Base-by-base conservation (phyloP, 2,329 filamentous ascomycete genomes). In the Penicillium griseofulvum region DNA sequence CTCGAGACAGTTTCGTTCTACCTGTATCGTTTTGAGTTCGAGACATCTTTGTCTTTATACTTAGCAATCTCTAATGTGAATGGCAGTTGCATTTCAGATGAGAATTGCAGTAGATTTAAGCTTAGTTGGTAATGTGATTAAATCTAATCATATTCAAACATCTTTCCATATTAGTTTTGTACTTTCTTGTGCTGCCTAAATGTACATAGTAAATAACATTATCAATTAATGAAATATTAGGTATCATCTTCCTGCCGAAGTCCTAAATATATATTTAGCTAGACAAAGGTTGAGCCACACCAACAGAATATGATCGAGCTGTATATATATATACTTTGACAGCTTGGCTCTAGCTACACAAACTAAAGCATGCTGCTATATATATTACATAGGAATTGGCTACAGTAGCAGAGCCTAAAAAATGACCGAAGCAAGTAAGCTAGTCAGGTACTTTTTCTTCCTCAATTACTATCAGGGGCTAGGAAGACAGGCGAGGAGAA, bases 401-500 rank as follows among this genome's bases (percentile, higher is more conserved):
- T 41, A 48, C 22, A 31, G 19, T 31, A 14, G 17, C 26, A 24
- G 26, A 29, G 24, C 10, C 12, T 7, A 12, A 29, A 19, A 22
- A 14, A 10, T 5, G 19, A 41, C 9, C 14, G 14, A 31, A 57
- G 52, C 37, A 53, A 57, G 49, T 36, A 43, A 59, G 36, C 39
- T 41, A 39, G 39, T 38, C 47, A 57, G 52, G 54, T 63, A 61
- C 60, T 64, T 67, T 65, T 68, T 65, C 62, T 65, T 71, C 68
- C 62, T 66, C 63, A 64, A 65, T 63, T 61, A 71, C 65, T 66
- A 70, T 68, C 63, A 57, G 63, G 62, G 63, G 31, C 56, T 68
- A 64, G 56, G 56, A 61, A 69, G 58, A 68, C 55, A 68, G 55
- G 37, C 51, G 64, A 64, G 54, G 59, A 60, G 59, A 62, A 62